phyloP scores from a whole-genome alignment of 2,329 filamentous ascomycete genomes.

The Fusarium xyrophilum region DNA sequence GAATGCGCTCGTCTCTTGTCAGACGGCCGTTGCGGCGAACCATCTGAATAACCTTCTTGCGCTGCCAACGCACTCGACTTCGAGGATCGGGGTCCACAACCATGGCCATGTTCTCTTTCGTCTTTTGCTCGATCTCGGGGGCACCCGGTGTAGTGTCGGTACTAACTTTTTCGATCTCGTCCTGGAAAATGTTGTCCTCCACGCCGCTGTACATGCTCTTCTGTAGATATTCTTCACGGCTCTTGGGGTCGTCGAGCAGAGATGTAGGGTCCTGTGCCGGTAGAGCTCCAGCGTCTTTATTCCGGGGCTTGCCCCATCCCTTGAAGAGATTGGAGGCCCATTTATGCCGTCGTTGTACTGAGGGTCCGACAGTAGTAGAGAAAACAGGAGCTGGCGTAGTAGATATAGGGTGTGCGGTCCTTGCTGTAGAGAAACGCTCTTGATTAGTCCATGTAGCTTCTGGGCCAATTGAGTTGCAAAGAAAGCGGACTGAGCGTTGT shows the following conservation, averaged over 20 bases:
- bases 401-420: conserved; percentile 28
- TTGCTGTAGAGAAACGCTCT: conserved; percentile 30
- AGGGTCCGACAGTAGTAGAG: conserved; percentile 24
- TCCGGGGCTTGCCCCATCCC: conserved; percentile 44
- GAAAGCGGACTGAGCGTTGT: background rate
- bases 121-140: conserved; percentile 48
- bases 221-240: conserved; percentile 52
- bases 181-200: conserved; percentile 68
- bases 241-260: conserved; percentile 53
- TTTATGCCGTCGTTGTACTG: conserved; percentile 50
- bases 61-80: conserved; percentile 76
- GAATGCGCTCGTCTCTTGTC: conserved; percentile 69
- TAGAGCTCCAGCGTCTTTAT: conserved; percentile 45
- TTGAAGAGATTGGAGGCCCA: conserved; percentile 53
- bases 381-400: conserved; percentile 28
- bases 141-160: conserved; percentile 35
- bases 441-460: conserved; percentile 21
- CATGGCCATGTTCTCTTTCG: conserved; percentile 62
- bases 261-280: conserved; percentile 34
- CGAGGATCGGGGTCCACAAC: conserved; percentile 78
- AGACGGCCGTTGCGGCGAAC: conserved; percentile 65
- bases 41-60: conserved; percentile 81
- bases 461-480: conserved; percentile 27
- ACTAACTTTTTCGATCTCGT: conserved; percentile 56
- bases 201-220: conserved; percentile 51